Base-by-base conservation (phyloP, 2,329 filamentous ascomycete species). In the Mariannaea elegans region DNA sequence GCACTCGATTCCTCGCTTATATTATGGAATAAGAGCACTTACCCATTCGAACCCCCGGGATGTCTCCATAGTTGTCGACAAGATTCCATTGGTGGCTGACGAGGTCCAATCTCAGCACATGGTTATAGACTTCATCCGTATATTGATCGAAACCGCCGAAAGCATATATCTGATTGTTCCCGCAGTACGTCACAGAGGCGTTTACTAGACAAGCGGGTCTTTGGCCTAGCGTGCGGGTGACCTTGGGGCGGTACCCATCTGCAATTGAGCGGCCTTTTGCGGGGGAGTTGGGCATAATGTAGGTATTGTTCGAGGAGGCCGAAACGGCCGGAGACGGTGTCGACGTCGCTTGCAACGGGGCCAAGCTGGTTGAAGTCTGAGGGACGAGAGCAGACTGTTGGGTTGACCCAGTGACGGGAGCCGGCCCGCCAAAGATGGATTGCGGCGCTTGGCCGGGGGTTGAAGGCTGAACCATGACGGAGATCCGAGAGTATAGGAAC, bases 71-170 rank as follows among this genome's bases (percentile, higher is more conserved):
- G 77, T 99, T 99, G 78, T 98, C 95, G 18, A 99, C 94, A 49
- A 99, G 81, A 66, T 88, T 95, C 95, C 95, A 99, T 75, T 95
- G 92, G 68, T 95, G 89, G 63, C 90, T 94, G 62, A 90, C 84
- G 64, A 99, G 84, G 75, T 99, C 94, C 50, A 99, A 81, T 70
- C 88, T 90, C 64, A 99, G 82, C 39, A 99, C 95, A 79, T 99
- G 95, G 73, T 99, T 99, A 79, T 99, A 99, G 16, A 99, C 92
- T 81, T 99, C 95, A 75, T 99, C 95, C 1, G 95, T 99, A 74
- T 97, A 98, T 77, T 98, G 94, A 74, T 99, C 95, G 73, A 99
- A 99, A 16, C 95, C 95, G 41, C 95, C 95, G 81, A 99, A 99
- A 10, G 94, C 95, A 77, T 96, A 98, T 70, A 99, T 98, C 77